Percentiles rank a stretch among this genome's conserved stretches.
Conservation (phyloP, 768 basidiomycete genomes). For the Lactarius quietus region DNA sequence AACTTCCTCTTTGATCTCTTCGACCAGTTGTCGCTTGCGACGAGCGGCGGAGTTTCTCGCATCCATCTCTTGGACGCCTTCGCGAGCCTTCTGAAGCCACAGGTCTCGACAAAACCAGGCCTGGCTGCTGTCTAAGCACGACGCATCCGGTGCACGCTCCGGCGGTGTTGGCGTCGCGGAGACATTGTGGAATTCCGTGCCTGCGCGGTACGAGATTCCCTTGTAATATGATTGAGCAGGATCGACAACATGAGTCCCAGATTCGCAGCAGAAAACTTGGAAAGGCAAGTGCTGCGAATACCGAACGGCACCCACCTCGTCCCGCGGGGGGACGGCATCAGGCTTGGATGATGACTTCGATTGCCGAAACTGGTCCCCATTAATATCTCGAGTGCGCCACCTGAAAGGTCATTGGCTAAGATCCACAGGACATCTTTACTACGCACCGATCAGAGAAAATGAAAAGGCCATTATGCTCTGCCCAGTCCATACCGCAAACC, state of each 20-base stretch:
- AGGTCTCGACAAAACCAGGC: slow-evolving; percentile 98
- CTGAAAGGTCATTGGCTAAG: slow-evolving; percentile 37
- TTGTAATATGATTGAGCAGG: slow-evolving; percentile 95
- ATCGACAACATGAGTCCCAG: slow-evolving; percentile 95
- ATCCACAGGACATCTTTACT: background rate
- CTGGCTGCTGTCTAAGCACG: slow-evolving; percentile 93
- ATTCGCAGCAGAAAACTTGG: slow-evolving; percentile 98
- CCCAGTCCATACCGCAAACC: slow-evolving; percentile 99
- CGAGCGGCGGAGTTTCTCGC: slow-evolving; percentile 20
- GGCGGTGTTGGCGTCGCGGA: slow-evolving; percentile 54
- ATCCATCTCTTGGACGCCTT: slow-evolving; percentile 60
- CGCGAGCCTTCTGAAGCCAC: slow-evolving; percentile 85
- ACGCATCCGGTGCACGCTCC: slow-evolving; percentile 67
- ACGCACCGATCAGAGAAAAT: slow-evolving; percentile 91
- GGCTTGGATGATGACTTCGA: slow-evolving; percentile 90
- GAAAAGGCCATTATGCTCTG: slow-evolving; percentile 95
- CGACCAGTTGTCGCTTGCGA: slow-evolving; percentile 33
- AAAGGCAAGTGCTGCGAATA: slow-evolving; percentile 94
- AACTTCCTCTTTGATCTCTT: slow-evolving; percentile 31
- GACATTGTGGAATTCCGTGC: slow-evolving; percentile 76
- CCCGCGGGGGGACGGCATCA: slow-evolving; percentile 90
- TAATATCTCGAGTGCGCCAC: slow-evolving; percentile 97
- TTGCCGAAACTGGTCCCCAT: slow-evolving; percentile 96
- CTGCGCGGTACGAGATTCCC: slow-evolving; percentile 81
- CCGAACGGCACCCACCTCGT: slow-evolving; percentile 71